Conservation (phyloP, 345 rosid genomes). For the Rhodamnia rubescens region DNA sequence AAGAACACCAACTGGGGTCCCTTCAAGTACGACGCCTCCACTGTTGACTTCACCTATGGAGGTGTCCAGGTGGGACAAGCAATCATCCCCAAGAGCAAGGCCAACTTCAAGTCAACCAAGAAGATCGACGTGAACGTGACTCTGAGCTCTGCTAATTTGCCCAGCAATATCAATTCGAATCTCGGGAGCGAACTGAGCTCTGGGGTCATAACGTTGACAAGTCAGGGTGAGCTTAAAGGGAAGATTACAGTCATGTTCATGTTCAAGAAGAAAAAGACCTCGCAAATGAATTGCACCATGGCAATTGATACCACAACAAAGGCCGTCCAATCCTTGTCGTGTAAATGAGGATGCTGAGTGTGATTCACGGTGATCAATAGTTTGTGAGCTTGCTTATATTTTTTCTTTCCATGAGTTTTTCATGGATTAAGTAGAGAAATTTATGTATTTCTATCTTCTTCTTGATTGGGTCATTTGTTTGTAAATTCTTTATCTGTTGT, state of each 20-base stretch:
- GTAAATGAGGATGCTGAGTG: background rate
- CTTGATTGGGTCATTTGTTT: background rate
- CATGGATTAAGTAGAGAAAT: background rate
- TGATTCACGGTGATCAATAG: background rate
- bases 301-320: background rate
- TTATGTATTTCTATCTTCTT: background rate
- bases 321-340: background rate
- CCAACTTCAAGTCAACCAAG: constrained; percentile 6
- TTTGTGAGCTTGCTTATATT: background rate
- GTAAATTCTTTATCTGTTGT: background rate
- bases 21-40: constrained; percentile 4
- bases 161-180: background rate
- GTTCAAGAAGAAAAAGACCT: constrained; percentile 6
- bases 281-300: constrained; percentile 9
- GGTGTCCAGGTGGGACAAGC: constrained; percentile 2
- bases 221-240: constrained; percentile 1
- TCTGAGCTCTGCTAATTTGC: constrained; percentile 1
- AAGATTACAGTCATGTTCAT: constrained; percentile 1
- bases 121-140: background rate
- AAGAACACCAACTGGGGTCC: constrained; percentile 15
- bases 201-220: background rate
- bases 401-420: background rate
- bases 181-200: background rate
- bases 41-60: background rate
- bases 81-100: background rate